Evolutionary conservation across 768 basidiomycete genomes (phyloP).

Genomic region (Coprinopsis marcescibilis): DNA sequence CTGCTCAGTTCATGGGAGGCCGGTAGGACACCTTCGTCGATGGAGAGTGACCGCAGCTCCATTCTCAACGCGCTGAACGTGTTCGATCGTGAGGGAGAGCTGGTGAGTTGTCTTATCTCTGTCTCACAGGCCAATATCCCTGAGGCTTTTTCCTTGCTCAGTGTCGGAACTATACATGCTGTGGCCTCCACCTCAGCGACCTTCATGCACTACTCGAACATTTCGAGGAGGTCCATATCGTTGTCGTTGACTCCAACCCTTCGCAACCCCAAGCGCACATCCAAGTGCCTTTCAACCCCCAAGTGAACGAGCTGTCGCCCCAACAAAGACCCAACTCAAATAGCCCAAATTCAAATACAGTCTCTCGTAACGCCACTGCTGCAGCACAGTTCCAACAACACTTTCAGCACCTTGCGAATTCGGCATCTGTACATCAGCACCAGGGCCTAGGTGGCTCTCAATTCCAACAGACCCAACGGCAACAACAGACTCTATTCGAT

Average conservation of each 20-base stretch:
- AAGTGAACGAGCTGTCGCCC: constrained; percentile 22
- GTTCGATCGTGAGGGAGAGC: constrained; percentile 66
- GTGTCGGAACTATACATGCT: constrained; percentile 90
- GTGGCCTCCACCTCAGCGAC: constrained; percentile 62
- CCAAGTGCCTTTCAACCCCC: constrained; percentile 43
- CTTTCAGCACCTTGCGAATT: constrained; percentile 3
- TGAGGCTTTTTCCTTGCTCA: constrained; percentile 19
- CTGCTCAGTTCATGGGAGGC: constrained; percentile 22
- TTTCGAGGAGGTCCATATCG: constrained; percentile 86
- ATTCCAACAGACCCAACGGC: constrained; percentile 19
- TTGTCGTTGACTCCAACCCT: constrained; percentile 48
- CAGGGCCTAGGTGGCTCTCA: constrained; percentile 12
- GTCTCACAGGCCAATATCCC: constrained; percentile 3
- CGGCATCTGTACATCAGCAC: constrained; percentile 8
- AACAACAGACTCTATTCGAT: constrained; percentile 47
- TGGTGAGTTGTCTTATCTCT: constrained; percentile 43
- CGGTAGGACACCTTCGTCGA: constrained; percentile 40
- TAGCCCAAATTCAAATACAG: constrained; percentile 11
- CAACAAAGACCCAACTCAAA: constrained; percentile 18
- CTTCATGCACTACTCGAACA: constrained; percentile 74
- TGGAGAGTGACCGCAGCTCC: constrained; percentile 47
- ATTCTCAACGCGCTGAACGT: constrained; percentile 63
- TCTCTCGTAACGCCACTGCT: constrained; percentile 1
- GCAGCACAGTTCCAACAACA: constrained; percentile 8
- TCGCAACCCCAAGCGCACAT: constrained; percentile 31